Evolutionary conservation across 257 asterid species (phyloP), one percentile per base, ranked within the genome.

Genomic region (Capsicum pubescens): DNA sequence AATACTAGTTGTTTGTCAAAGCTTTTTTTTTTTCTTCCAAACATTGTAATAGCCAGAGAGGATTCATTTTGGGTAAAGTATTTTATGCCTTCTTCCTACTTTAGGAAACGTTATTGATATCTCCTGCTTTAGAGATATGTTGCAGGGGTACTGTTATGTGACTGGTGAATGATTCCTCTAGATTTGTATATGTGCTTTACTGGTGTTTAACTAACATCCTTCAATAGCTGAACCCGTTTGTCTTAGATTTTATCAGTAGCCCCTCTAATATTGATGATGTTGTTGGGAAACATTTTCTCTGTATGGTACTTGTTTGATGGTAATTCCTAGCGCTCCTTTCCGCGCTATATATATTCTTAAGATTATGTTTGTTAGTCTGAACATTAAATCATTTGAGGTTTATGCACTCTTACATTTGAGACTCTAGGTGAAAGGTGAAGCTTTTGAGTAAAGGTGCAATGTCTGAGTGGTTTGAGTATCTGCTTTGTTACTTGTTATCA

Each of bases 281-380:
- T 39, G 2, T 4, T 42, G 77, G 77, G 17, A 39, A 69, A 39
- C 54, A 4, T 70, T 70, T 70, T 55, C 79, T 70, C 55, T 6
- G 56, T 70, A 5, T 42, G 32, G 71, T 68, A 15, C 77, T 68
- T 68, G 77, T 36, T 70, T 70, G 78, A 69, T 39, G 44, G 44
- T 39, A 39, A 39, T 39, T 39, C 44, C 44, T 39, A 39, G 44
- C 3, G 44, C 3, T 39, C 44, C 44, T 39, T 39, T 39, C 44
- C 44, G 44, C 44, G 4, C 3, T 39, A 39, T 39, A 39, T 39
- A 39, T 39, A 39, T 39, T 39, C 44, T 39, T 39, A 39, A 39
- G 6, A 9, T 70, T 44, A 70, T 70, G 16, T 44, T 17, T 9
- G 9, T 3, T 42, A 2, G 17, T 70, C 16, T 17, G 56, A 17